Conservation (phyloP, 805 yeast species). For the Starmerella roubikii region DNA sequence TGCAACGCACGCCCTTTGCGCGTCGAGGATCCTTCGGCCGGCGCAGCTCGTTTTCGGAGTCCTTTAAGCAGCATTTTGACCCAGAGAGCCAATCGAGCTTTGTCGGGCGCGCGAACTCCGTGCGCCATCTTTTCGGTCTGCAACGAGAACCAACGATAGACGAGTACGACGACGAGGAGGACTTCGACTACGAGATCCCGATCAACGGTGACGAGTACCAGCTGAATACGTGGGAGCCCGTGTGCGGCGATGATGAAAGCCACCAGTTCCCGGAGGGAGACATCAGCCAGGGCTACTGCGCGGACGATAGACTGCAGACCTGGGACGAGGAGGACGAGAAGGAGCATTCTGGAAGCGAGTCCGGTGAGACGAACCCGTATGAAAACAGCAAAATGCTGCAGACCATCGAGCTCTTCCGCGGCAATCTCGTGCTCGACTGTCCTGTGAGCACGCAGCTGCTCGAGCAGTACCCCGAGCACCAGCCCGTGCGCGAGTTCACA, state of each 20-base stretch:
- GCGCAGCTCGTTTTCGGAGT: slow-evolving; percentile 8
- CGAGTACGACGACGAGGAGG: slow-evolving; percentile 22
- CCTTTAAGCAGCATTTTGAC: slow-evolving; percentile 9
- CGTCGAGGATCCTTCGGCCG: too few relatives aligned
- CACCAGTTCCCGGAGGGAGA: slow-evolving; percentile 12
- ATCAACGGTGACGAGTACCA: slow-evolving; percentile 28
- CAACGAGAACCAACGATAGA: slow-evolving; percentile 5
- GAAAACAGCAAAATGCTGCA: slow-evolving; percentile 12
- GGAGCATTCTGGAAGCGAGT: neutral
- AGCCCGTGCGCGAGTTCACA: slow-evolving; percentile 51
- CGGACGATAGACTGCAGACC: slow-evolving; percentile 1
- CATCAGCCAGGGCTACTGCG: slow-evolving; percentile 6
- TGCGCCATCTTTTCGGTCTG: slow-evolving; percentile 9
- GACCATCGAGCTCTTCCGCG: slow-evolving; percentile 46
- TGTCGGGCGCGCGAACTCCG: slow-evolving; percentile 5
- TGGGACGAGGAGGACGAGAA: slow-evolving; percentile 8
- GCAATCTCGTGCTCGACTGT: slow-evolving; percentile 76
- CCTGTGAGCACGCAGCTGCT: slow-evolving; percentile 66
- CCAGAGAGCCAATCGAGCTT: slow-evolving; percentile 9
- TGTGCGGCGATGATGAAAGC: neutral
- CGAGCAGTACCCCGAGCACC: slow-evolving; percentile 37
- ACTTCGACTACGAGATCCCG: slow-evolving; percentile 26
- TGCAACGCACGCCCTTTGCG: too few relatives aligned
- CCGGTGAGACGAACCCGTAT: neutral
- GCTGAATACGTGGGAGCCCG: slow-evolving; percentile 23